Evolutionary conservation across 2,329 filamentous ascomycete genomes (phyloP).

Genomic region (Penicillium freii): DNA sequence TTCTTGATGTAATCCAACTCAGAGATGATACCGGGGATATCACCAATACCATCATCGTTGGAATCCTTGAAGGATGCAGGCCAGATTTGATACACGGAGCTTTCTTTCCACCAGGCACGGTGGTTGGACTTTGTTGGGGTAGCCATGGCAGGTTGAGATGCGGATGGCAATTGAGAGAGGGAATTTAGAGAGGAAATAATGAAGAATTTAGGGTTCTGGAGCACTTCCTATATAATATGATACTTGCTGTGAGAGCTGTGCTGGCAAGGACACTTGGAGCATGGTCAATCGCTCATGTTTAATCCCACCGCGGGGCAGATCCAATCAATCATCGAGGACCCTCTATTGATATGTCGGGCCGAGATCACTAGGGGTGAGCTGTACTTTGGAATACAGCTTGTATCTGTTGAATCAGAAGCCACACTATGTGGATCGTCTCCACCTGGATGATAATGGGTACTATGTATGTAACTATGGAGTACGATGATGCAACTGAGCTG

Average conservation of each 20-base stretch:
- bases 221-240: neutral
- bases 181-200: no score
- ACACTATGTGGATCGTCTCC: conserved; percentile 26
- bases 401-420: conserved; percentile 11
- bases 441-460: conserved; percentile 9
- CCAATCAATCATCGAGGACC: conserved; percentile 19
- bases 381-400: conserved; percentile 5
- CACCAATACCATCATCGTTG: conserved; percentile 58
- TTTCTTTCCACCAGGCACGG: conserved; percentile 58
- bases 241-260: neutral
- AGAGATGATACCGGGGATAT: conserved; percentile 63
- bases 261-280: conserved; percentile 3
- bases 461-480: neutral
- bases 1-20: conserved; percentile 63
- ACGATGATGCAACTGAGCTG: conserved; percentile 10
- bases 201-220: neutral
- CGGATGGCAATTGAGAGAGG: neutral
- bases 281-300: conserved; percentile 13
- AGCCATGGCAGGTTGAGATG: conserved; percentile 13
- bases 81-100: conserved; percentile 60
- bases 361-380: neutral
- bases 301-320: conserved; percentile 25
- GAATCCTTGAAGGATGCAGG: conserved; percentile 57
- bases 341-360: conserved; percentile 8
- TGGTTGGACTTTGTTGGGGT: conserved; percentile 20